Evolutionary conservation across 2,329 filamentous ascomycete species (phyloP), one percentile per base, ranked within the genome.

Genomic region (Diaporthe sp.): DNA sequence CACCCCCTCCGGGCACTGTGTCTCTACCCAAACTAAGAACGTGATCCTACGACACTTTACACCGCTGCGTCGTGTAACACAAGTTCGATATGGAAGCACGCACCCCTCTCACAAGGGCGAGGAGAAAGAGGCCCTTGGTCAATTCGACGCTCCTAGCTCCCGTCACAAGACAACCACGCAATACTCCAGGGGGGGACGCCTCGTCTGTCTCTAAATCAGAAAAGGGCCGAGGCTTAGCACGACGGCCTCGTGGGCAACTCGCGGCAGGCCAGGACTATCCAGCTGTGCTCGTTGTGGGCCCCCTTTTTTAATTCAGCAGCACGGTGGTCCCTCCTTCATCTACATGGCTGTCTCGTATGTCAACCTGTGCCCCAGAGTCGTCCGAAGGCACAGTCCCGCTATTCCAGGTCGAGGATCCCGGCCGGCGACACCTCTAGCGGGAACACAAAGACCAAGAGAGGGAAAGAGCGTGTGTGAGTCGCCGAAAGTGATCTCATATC

Each of bases 251-350:
- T 50, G 61, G 39, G n/a, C 25, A 37, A 44, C 30, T 71, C 71
- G 71, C 70, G 66, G 66, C 66, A 50, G 65, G 71, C 66, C 55
- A 47, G 71, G 51, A 69, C 65, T 42, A 39, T 70, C 53, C 51
- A 61, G 47, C 55, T 53, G 30, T 37, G 70, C 32, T 32, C 32
- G 32, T 51, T n/a, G n/a, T 53, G 47, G 63, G 1, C 32, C 63
- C 63, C 63, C 30, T 50, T 68, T 68, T 44, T 53, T 39, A 4
- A 50, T 50, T 50, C 22, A 50, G 44, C 22, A 53, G 63, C 32
- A 68, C 30, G 4, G 47, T 39, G 47, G 63, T 53, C 47, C 63
- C 44, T 53, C 63, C 63, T 68, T 68, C 63, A 68, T 68, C 63
- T 66, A 53, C 27, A 53, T 27, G 22, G 51, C 32, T 53, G 47